Conservation (phyloP, 2,329 filamentous ascomycete genomes). For the Phialophora macrospora region DNA sequence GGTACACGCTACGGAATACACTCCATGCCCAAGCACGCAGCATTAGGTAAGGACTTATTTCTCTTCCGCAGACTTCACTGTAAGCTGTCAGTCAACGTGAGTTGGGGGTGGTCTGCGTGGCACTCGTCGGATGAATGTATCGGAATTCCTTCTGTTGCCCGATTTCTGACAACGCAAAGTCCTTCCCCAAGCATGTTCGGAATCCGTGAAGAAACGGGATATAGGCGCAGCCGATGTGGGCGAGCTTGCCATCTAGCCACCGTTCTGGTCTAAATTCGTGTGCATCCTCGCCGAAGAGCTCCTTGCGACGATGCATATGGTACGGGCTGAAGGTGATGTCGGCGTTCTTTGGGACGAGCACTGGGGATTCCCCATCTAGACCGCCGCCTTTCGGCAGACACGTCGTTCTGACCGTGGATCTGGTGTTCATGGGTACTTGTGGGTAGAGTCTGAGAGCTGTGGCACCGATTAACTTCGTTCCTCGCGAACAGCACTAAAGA, state of each 20-base stretch:
- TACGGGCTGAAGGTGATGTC: conserved; percentile 40
- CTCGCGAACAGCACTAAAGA: background rate
- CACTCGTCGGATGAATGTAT: background rate
- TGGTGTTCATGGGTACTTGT: conserved; percentile 41
- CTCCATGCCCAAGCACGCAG: too few species aligned
- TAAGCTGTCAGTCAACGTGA: background rate
- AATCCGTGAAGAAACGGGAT: conserved; percentile 13
- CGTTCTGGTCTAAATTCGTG: conserved; percentile 29
- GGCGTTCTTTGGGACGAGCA: conserved; percentile 42
- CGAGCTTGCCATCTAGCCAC: conserved; percentile 27
- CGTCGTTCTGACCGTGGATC: conserved; percentile 39
- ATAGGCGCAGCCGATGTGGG: conserved; percentile 33
- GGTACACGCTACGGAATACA: too few species aligned
- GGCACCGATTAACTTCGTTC: conserved; percentile 23
- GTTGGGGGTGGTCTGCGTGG: too few species aligned
- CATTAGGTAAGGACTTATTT: too few species aligned
- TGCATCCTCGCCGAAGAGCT: conserved; percentile 44
- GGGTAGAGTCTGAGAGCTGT: conserved; percentile 60
- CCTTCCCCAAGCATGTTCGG: conserved; percentile 24
- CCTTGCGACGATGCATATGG: conserved; percentile 54
- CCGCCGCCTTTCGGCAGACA: conserved; percentile 44
- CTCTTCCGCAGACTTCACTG: background rate
- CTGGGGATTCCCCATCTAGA: conserved; percentile 38
- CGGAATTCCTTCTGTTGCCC: background rate
- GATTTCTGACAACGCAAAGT: conserved; percentile 34